Evolutionary conservation across 2,329 filamentous ascomycete genomes (phyloP).

Genomic region (Pyricularia sp.): DNA sequence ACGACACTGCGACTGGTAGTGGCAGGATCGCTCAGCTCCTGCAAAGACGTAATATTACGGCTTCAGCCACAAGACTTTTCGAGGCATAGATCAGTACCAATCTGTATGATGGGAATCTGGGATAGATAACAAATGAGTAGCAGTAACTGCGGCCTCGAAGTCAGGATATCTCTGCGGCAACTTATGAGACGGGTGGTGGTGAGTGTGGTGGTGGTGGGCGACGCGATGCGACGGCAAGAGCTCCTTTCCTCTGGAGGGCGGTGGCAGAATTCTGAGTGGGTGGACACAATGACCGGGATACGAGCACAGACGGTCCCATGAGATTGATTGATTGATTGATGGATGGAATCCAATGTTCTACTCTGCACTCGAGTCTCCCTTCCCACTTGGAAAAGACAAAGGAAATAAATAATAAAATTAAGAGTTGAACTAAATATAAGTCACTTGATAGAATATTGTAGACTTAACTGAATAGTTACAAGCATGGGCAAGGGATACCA

Average conservation of each 20-base stretch:
- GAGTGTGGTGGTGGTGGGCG: neutral
- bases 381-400: neutral
- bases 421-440: neutral
- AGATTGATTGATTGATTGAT: neutral
- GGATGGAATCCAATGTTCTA: neutral
- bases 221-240: neutral
- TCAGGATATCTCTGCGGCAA: neutral
- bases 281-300: conserved; percentile 1
- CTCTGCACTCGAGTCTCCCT: too few relatives aligned
- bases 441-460: neutral
- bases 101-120: neutral
- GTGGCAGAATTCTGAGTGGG: conserved; percentile 1
- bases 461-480: neutral
- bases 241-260: neutral
- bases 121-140: neutral
- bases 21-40: neutral
- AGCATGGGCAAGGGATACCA: neutral
- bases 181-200: neutral
- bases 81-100: neutral
- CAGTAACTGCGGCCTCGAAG: neutral
- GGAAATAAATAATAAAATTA: neutral
- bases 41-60: neutral
- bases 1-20: neutral
- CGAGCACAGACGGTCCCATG: neutral
- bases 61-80: neutral